Evolutionary conservation across 2,329 filamentous ascomycete genomes (phyloP), one percentile per base, ranked within the genome.

Genomic region (Incumbomyces lentus): DNA sequence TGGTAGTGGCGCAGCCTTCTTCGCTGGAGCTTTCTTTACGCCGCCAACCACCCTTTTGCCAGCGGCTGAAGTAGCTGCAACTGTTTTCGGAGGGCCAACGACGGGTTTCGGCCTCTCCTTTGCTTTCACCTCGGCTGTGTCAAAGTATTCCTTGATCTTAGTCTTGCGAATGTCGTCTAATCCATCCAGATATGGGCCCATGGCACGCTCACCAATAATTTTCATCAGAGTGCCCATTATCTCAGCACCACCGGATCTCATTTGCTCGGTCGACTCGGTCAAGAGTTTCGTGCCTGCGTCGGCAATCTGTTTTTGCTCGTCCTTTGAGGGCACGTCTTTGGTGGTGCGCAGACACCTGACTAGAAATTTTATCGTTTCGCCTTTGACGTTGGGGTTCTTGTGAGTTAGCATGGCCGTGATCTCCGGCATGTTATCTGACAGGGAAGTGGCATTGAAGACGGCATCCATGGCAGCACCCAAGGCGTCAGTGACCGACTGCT

Each of bases 331-430:
- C 2, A 92, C 86, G 14, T 86, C 83, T 55, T 82, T 76, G 0
- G 90, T 95, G 0, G 79, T 87, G 55, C 84, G 82, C 38, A 98
- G 71, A 61, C 84, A 90, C 53, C 92, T 79, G 41, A 93, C 83
- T n/a, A 98, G 71, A 59, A 98, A 96, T 53, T 86, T 87, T 68
- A 94, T 83, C 0, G 87, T 93, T 51, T 93, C 89, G 58, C 95
- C 86, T 67, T 98, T 98, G 53, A 98, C 86, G 60, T 95, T 89
- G 0, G 92, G 92, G 61, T 98, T 98, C 68, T 98, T 98, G 74
- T 95, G 86, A 55, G 81, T 81, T 29, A 96, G 68, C 54, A 83
- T 93, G 48, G 92, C 78, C 1, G 86, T 66, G 6, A 87, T 93
- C 52, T 98, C 92, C 60, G 95, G 88, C n/a, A 96, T 68, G 56